A percentile compares a stretch with the other conserved stretches of the same genome.
These are phyloP conservation scores for Eucalyptus marginata DNA, from an alignment of 345 rosid genomes.

Conservation along the genomic window DNA sequence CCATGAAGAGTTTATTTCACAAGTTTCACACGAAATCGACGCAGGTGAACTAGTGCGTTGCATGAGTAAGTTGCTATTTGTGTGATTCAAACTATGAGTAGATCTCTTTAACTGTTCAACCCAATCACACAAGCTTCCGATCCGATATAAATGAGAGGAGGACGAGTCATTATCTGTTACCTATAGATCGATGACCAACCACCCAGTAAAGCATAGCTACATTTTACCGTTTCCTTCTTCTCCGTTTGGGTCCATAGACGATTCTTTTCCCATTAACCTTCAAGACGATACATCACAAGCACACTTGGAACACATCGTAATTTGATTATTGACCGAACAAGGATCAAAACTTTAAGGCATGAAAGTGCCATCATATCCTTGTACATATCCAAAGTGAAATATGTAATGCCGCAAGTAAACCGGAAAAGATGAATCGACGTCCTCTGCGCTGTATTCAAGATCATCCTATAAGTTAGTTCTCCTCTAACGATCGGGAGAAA, in stretches of 20 bases:
- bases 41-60: not conserved
- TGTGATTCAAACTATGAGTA: not conserved
- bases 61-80: not conserved
- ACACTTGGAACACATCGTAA: not conserved
- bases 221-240: not conserved
- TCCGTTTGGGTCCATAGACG: not conserved
- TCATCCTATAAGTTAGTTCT: not conserved
- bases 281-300: not conserved
- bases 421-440: not conserved
- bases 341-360: not conserved
- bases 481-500: conserved; percentile 4
- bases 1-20: not conserved
- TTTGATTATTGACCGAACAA: not conserved
- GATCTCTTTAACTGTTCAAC: not conserved
- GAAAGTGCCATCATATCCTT: not conserved
- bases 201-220: not conserved
- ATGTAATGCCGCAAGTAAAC: not conserved
- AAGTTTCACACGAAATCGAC: not conserved
- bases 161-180: not conserved
- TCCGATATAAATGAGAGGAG: not conserved
- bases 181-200: not conserved
- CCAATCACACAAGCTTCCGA: not conserved
- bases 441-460: not conserved
- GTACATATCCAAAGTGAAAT: not conserved
- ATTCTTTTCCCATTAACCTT: not conserved